Base-by-base conservation (phyloP, 768 basidiomycete genomes). In the Russula emetica region DNA sequence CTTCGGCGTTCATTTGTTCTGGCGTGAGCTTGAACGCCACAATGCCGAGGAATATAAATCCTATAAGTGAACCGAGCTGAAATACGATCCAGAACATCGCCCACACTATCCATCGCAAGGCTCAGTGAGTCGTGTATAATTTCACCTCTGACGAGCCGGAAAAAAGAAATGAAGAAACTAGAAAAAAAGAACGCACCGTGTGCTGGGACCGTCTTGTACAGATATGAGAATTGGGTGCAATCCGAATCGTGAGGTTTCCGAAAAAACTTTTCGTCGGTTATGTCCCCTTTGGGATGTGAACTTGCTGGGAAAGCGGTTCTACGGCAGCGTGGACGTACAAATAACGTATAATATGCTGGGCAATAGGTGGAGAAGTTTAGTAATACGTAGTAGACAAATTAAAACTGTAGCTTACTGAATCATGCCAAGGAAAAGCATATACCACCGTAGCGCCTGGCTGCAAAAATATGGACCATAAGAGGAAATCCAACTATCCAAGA, bases 241-340 rank as follows among this genome's bases (percentile, higher is more conserved):
- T 96, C 94, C 1, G 92, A 94, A 70, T 94, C 91, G 71, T 96
- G 96, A 30, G 86, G 82, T 78, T 96, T 96, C 71, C 94, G 91
- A 76, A 95, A 97, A 76, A 95, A 92, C 61, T 90, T 83, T 72
- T 98, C 94, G 73, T 98, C 95, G 50, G 92, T 85, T 51, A 95
- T 87, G 71, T 98, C 94, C 94, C 91, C 91, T 93, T 70, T 10
- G 3, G 6, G 3, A 18, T 24, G 47, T 55, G 44, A 56, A 64
- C 16, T 30, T 52, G 13, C 28, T 26, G 8, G 16, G 32, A 22
- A 49, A 51, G 22, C 20, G 13, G 14, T 8, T 28, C 14, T 32
- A 30, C 24, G 53, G 50, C 22, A 30, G 30, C 20, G 40, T 30
- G 47, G 24, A 77, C 87, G 71, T 68, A 91, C 94, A 96, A 60